Percentiles rank a stretch among this genome's conserved stretches.
phyloP scores from a whole-genome alignment of 352 stramenopile species.

The Pythium oligandrum region DNA sequence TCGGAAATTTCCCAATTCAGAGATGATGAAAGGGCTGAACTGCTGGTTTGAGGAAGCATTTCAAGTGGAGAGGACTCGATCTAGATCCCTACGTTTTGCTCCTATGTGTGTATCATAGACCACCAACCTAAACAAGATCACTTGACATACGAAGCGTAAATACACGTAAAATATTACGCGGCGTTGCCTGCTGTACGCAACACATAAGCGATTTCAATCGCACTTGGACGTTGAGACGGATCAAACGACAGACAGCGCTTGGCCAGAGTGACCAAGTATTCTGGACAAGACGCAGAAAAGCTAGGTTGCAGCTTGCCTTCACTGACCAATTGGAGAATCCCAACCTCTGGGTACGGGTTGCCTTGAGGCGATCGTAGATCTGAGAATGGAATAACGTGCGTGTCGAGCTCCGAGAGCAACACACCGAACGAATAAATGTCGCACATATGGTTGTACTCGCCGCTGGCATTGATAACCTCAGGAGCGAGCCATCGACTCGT shows the following conservation, averaged over 20 bases:
- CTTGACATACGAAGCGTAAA: too few relatives aligned
- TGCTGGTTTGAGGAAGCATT: too few relatives aligned
- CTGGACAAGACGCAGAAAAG: slow-evolving; percentile 21
- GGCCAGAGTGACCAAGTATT: slow-evolving; percentile 49
- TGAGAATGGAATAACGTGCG: slow-evolving; percentile 53
- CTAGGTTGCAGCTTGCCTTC: slow-evolving; percentile 53
- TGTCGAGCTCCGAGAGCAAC: slow-evolving; percentile 58
- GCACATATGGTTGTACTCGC: slow-evolving; percentile 9
- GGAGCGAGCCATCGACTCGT: slow-evolving; percentile 27
- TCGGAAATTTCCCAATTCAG: too few relatives aligned
- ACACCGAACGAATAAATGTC: slow-evolving; percentile 25
- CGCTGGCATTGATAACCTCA: slow-evolving; percentile 13
- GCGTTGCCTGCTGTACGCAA: slow-evolving; percentile 74
- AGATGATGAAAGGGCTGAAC: too few relatives aligned
- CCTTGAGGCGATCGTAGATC: slow-evolving; percentile 54
- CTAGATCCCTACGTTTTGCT: too few relatives aligned
- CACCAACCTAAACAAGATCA: too few relatives aligned
- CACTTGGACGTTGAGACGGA: slow-evolving; percentile 52
- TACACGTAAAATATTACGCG: too few relatives aligned
- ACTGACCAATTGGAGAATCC: slow-evolving; percentile 57
- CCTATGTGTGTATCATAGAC: too few relatives aligned
- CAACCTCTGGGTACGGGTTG: slow-evolving; percentile 55
- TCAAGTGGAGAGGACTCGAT: too few relatives aligned
- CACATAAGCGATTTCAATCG: slow-evolving; percentile 76
- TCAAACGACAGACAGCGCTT: slow-evolving; percentile 61